A percentile compares a stretch with the other conserved stretches of the same genome.
These are phyloP conservation scores for Platanus orientalis DNA, from an alignment of 164 flowering plant species.

Conservation along the genomic window DNA sequence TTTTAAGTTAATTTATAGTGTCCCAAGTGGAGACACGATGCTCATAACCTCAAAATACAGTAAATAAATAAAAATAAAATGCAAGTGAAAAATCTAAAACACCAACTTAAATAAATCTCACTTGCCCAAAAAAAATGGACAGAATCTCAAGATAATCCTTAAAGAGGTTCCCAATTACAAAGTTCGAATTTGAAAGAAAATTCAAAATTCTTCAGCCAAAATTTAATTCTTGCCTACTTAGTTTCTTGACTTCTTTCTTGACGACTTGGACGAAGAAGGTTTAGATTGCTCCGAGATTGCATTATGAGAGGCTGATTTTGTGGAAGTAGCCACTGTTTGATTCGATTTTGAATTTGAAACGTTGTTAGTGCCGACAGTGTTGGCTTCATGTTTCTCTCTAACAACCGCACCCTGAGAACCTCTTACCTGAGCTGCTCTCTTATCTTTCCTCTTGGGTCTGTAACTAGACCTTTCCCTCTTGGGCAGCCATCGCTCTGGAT, in stretches of 20 bases:
- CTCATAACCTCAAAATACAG: too few relatives aligned
- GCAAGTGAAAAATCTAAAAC: too few relatives aligned
- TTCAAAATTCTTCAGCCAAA: slow-evolving; percentile 6
- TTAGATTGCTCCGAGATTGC: slow-evolving; percentile 41
- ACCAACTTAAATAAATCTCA: too few relatives aligned
- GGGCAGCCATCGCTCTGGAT: slow-evolving; percentile 97
- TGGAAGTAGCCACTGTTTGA: slow-evolving; percentile 37
- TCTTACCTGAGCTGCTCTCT: slow-evolving; percentile 86
- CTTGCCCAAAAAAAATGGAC: too few relatives aligned
- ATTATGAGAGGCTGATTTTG: slow-evolving; percentile 36
- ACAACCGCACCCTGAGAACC: slow-evolving; percentile 92
- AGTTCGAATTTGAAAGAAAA: neutral
- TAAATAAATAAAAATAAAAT: too few relatives aligned
- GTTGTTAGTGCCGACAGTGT: slow-evolving; percentile 20
- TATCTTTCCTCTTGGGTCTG: slow-evolving; percentile 93
- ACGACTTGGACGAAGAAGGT: slow-evolving; percentile 50
- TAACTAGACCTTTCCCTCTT: slow-evolving; percentile 89
- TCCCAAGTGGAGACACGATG: too few relatives aligned
- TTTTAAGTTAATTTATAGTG: too few relatives aligned
- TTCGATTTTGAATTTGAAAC: slow-evolving; percentile 37
- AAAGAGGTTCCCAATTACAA: neutral
- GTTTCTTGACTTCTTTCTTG: slow-evolving; percentile 77
- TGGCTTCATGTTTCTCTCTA: slow-evolving; percentile 66
- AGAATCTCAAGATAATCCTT: too few relatives aligned
- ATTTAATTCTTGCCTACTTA: slow-evolving; percentile 14